Evolutionary conservation across 805 yeast species (phyloP).

Genomic region (Ogataea haglerorum): DNA sequence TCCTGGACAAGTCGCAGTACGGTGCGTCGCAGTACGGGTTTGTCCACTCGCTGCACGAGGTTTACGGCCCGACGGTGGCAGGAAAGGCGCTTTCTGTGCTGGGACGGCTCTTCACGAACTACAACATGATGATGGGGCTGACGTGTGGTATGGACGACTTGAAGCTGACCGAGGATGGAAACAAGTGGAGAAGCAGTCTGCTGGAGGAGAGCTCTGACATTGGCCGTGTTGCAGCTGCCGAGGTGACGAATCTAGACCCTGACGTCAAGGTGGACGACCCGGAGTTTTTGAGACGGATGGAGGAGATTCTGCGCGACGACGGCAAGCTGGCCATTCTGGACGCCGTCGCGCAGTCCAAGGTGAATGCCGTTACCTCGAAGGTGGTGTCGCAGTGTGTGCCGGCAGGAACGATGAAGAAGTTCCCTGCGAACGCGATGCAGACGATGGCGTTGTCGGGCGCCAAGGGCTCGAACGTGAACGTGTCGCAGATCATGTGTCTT

Average conservation of each 20-base stretch:
- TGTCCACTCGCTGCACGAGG: slow-evolving; percentile 93
- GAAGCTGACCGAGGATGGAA: slow-evolving; percentile 88
- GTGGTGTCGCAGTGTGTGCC: slow-evolving; percentile 96
- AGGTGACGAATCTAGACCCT: slow-evolving; percentile 79
- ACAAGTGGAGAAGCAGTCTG: slow-evolving; percentile 81
- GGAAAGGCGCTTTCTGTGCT: slow-evolving; percentile 88
- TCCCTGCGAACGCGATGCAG: slow-evolving; percentile 97
- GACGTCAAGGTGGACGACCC: slow-evolving; percentile 48
- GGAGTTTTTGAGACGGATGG: slow-evolving; percentile 83
- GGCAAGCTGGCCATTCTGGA: slow-evolving; percentile 88
- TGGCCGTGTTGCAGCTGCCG: slow-evolving; percentile 91
- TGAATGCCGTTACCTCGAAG: slow-evolving; percentile 86
- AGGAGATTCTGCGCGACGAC: slow-evolving; percentile 93
- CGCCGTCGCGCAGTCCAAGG: slow-evolving; percentile 92
- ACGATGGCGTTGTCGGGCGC: slow-evolving; percentile 99
- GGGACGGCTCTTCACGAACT: slow-evolving; percentile 92
- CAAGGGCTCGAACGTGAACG: slow-evolving; percentile 97
- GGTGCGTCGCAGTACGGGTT: slow-evolving; percentile 98
- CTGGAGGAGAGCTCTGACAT: slow-evolving; percentile 71
- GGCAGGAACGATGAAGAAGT: slow-evolving; percentile 89
- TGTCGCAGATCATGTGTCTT: slow-evolving; percentile 98
- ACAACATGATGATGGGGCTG: slow-evolving; percentile 86
- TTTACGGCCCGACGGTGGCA: slow-evolving; percentile 87
- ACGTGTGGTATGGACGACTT: slow-evolving; percentile 99
- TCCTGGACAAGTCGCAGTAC: slow-evolving; percentile 94